A percentile compares a stretch with the other conserved stretches of the same genome.
These are phyloP conservation scores for Fusarium sp. DNA, from an alignment of 2,329 filamentous ascomycete genomes.

Conservation along the genomic window DNA sequence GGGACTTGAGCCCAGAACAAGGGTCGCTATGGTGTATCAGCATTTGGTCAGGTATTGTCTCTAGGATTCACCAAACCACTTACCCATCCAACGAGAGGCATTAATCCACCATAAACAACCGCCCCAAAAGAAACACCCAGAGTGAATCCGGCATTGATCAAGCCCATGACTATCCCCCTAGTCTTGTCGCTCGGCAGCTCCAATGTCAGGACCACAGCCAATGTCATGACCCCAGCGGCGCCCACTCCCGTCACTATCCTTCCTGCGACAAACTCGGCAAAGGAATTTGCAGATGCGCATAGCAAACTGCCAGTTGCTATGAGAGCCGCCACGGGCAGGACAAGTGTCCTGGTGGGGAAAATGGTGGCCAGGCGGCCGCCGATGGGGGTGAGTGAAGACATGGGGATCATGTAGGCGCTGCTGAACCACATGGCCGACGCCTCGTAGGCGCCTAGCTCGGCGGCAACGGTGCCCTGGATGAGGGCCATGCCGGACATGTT, in stretches of 20 bases:
- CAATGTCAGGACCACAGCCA: slow-evolving; percentile 81
- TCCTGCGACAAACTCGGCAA: slow-evolving; percentile 75
- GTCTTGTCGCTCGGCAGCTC: slow-evolving; percentile 76
- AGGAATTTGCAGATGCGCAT: slow-evolving; percentile 70
- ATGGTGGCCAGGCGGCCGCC: slow-evolving; percentile 79
- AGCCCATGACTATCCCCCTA: slow-evolving; percentile 79
- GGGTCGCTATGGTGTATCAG: slow-evolving; percentile 63
- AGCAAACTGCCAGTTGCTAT: slow-evolving; percentile 73
- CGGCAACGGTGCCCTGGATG: slow-evolving; percentile 81
- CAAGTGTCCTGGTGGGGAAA: slow-evolving; percentile 76
- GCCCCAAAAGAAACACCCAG: slow-evolving; percentile 78
- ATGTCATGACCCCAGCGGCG: slow-evolving; percentile 77
- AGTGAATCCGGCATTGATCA: slow-evolving; percentile 80
- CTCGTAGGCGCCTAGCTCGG: slow-evolving; percentile 79
- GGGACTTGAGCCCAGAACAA: slow-evolving; percentile 82
- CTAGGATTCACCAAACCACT: slow-evolving; percentile 40
- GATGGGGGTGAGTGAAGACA: slow-evolving; percentile 75
- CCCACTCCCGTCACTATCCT: slow-evolving; percentile 77
- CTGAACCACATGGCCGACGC: slow-evolving; percentile 84
- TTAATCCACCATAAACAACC: slow-evolving; percentile 74
- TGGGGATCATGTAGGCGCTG: slow-evolving; percentile 75
- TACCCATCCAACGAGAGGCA: slow-evolving; percentile 78
- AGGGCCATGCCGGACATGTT: slow-evolving; percentile 88
- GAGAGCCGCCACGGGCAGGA: slow-evolving; percentile 69
- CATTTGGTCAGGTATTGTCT: slow-evolving; percentile 1